Conservation (phyloP, 306 rosid species). For the Sindora glabra region DNA sequence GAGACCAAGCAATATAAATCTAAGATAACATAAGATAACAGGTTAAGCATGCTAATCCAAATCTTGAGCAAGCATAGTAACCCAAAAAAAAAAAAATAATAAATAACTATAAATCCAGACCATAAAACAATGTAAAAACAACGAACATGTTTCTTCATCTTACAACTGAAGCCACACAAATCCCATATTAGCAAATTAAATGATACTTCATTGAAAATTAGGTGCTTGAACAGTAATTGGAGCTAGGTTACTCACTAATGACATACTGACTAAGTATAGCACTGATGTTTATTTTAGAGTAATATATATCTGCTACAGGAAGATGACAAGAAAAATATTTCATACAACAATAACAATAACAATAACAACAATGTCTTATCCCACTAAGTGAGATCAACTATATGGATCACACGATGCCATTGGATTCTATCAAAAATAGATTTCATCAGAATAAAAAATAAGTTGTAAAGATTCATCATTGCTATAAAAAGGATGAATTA, state of each 20-base stretch:
- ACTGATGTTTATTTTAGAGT: neutral
- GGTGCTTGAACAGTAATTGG: neutral
- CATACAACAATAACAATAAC: too few species aligned
- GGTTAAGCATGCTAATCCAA: neutral
- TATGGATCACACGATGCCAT: too few species aligned
- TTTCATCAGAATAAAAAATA: neutral
- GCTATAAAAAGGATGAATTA: neutral
- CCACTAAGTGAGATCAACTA: too few species aligned
- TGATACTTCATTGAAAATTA: neutral
- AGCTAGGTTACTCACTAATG: neutral
- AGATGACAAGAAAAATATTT: too few species aligned
- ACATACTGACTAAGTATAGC: conserved; percentile 6
- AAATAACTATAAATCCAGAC: too few species aligned
- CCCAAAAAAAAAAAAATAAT: too few species aligned
- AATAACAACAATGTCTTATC: too few species aligned
- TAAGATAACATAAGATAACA: too few species aligned
- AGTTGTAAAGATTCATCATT: neutral
- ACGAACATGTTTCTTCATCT: too few species aligned
- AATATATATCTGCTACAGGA: neutral
- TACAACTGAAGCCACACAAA: neutral
- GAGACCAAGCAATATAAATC: neutral
- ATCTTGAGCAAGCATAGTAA: neutral
- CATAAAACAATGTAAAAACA: too few species aligned
- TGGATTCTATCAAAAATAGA: too few species aligned
- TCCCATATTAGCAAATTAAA: neutral